These are phyloP conservation scores for Brassica cretica DNA, from an alignment of 345 rosid species.

Conservation along the genomic window DNA sequence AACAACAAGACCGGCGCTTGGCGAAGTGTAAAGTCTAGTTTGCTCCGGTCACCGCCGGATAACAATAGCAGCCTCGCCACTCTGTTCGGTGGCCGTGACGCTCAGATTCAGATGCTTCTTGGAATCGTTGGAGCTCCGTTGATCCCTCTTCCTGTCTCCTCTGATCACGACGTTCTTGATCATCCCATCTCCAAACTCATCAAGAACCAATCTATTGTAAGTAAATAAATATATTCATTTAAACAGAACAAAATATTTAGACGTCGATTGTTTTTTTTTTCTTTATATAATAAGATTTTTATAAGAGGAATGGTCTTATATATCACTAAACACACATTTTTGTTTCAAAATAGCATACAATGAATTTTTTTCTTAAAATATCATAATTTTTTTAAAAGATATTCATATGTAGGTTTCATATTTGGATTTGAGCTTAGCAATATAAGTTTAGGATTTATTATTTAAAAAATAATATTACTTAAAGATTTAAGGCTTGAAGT, in stretches of 20 bases:
- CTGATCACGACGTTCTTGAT: slow-evolving; percentile 26
- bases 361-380: neutral
- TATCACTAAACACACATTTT: neutral
- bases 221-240: neutral
- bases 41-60: slow-evolving; percentile 40
- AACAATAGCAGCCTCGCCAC: slow-evolving; percentile 21
- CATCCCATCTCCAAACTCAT: slow-evolving; percentile 43
- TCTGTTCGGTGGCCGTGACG: slow-evolving; percentile 34
- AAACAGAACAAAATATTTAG: neutral
- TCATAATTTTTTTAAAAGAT: neutral
- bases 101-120: slow-evolving; percentile 47
- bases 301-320: neutral
- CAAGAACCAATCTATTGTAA: slow-evolving; percentile 43
- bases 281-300: neutral
- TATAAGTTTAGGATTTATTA: neutral
- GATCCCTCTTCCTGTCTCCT: slow-evolving; percentile 34
- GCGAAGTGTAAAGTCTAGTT: slow-evolving; percentile 38
- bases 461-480: too few relatives aligned
- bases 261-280: neutral
- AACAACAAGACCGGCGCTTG: slow-evolving; percentile 37
- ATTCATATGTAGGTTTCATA: too few relatives aligned
- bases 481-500: neutral
- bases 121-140: slow-evolving; percentile 43
- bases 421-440: neutral
- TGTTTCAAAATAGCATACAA: neutral